These are phyloP conservation scores for Smittium culicis DNA, from an alignment of 371 early-diverging fungal species.

Conservation along the genomic window DNA sequence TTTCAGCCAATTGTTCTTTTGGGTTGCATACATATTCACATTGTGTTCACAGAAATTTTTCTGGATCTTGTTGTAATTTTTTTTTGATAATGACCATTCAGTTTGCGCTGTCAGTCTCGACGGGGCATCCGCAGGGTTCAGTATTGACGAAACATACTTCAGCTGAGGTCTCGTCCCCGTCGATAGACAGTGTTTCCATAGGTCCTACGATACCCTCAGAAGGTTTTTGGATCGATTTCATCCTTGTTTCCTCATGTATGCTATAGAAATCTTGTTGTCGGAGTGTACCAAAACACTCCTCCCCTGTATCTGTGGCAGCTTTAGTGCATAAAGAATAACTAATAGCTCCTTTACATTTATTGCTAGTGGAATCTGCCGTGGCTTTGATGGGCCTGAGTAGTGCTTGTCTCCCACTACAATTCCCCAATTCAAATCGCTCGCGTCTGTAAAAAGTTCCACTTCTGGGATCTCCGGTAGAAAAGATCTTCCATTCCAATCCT, in stretches of 20 bases:
- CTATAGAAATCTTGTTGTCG: background rate
- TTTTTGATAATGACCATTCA: background rate
- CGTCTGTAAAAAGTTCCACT: background rate
- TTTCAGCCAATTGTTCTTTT: background rate
- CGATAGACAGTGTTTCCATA: background rate
- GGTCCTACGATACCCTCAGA: background rate
- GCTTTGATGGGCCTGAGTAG: background rate
- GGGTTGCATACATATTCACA: background rate
- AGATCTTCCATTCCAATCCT: background rate
- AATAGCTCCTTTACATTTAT: conserved; percentile 1
- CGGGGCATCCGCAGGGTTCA: background rate
- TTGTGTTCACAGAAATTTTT: background rate
- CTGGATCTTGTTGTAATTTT: background rate
- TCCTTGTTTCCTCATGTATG: background rate
- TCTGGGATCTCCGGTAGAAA: background rate
- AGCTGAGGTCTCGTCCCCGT: background rate
- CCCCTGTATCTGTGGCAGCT: background rate
- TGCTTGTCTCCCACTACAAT: background rate
- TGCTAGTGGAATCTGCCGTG: background rate
- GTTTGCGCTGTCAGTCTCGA: background rate
- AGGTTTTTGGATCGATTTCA: background rate
- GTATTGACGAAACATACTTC: background rate
- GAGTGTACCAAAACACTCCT: background rate
- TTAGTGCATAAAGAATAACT: background rate
- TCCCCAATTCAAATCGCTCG: background rate